Conservation (phyloP, 2,329 filamentous ascomycete species). For the Sclerotinia nivalis region DNA sequence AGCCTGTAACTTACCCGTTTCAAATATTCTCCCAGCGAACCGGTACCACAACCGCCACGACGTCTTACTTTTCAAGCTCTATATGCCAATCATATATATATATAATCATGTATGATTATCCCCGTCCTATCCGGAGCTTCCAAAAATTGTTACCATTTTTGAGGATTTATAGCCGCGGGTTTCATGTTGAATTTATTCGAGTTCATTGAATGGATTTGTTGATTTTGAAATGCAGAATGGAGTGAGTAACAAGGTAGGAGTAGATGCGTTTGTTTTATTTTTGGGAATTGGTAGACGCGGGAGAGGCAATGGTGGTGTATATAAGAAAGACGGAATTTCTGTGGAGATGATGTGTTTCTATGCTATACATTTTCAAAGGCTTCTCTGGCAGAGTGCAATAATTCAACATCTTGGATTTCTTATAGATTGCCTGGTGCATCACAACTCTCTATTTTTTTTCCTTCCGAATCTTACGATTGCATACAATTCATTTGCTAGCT, state of each 20-base stretch:
- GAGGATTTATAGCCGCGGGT: background rate
- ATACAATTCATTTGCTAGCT: background rate
- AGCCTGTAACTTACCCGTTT: conserved; percentile 7
- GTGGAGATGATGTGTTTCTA: background rate
- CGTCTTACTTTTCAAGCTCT: background rate
- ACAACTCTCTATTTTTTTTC: background rate
- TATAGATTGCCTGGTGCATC: conserved; percentile 14
- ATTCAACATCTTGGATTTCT: background rate
- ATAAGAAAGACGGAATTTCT: conserved; percentile 9
- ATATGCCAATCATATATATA: conserved; percentile 9
- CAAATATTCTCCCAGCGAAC: background rate
- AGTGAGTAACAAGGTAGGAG: background rate
- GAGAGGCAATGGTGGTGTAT: background rate
- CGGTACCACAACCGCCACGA: conserved; percentile 3
- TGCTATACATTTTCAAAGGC: background rate
- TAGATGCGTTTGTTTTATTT: background rate
- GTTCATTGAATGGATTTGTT: background rate
- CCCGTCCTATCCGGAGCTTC: background rate
- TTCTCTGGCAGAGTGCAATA: background rate
- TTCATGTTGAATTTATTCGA: background rate
- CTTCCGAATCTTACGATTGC: background rate
- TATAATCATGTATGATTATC: background rate
- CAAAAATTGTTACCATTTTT: no score
- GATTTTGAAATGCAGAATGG: background rate
- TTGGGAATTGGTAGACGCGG: background rate